Evolutionary conservation across 164 flowering plant genomes (phyloP).

Genomic region (Dillenia turbinata): DNA sequence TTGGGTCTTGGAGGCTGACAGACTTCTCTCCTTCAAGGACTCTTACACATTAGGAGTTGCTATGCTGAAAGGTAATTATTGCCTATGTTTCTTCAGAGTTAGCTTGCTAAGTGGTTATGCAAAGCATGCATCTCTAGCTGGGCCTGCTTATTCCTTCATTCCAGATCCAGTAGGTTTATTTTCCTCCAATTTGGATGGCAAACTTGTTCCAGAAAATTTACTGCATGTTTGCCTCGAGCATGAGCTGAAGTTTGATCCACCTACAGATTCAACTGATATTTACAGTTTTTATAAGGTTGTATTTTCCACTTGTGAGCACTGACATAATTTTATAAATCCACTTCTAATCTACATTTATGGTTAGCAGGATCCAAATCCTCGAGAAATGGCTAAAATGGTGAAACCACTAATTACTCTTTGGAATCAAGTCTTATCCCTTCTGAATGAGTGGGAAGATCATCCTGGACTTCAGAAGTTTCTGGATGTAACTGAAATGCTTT

Average conservation of each 20-base stretch:
- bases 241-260: constrained; percentile 31
- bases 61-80: constrained; percentile 44
- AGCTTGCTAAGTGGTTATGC: neutral
- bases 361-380: constrained; percentile 70
- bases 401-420: constrained; percentile 42
- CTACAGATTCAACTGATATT: constrained; percentile 14
- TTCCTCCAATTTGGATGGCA: constrained; percentile 53
- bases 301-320: neutral
- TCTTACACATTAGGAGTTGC: constrained; percentile 58
- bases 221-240: constrained; percentile 64
- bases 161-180: constrained; percentile 45
- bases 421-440: constrained; percentile 29
- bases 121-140: neutral
- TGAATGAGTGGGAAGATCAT: constrained; percentile 73
- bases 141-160: constrained; percentile 8
- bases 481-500: constrained; percentile 56
- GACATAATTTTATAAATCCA: neutral
- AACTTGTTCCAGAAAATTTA: constrained; percentile 68
- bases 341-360: neutral
- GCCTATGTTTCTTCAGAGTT: neutral
- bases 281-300: constrained; percentile 83
- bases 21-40: constrained; percentile 44
- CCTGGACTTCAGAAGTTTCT: constrained; percentile 62
- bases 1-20: constrained; percentile 42
- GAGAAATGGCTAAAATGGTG: constrained; percentile 61